Evolutionary conservation across 768 basidiomycete species (phyloP), one percentile per base, ranked within the genome.

Genomic region (Mycena indigotica): DNA sequence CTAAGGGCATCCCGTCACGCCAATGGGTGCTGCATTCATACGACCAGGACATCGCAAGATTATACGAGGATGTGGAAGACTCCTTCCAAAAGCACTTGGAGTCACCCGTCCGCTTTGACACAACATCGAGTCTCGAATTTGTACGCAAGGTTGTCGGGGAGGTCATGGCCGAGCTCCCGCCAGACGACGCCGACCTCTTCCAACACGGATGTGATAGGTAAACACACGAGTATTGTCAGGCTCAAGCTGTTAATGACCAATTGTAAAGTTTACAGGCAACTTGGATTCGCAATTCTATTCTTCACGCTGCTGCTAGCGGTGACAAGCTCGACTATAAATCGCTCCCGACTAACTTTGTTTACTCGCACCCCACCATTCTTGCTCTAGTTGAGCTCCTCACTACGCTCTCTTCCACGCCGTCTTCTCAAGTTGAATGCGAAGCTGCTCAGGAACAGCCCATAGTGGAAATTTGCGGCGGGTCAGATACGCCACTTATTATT

Each of bases 141-240:
- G 68, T 74, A 13, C 62, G 67, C 12, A 56, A 50, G 10, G 63
- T 71, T 10, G 72, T 77, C 23, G 26, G 55, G 6, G 64, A 59
- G 15, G 69, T 75, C 13, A 53, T 78, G 62, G 53, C 29, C 17
- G 48, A 39, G 29, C 26, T 13, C 30, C 53, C 13, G 55, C 6
- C 71, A 16, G 39, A 44, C 3, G 71, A 76, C 51, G 50, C 56
- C 3, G 72, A 74, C 50, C 28, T 77, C 19, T 75, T 75, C 60
- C 64, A 63, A 28, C 52, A 71, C 32, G 74, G 76, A 12, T 70
- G 73, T 50, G 74, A 74, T 51, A 73, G 72, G 71, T 72, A 35
- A 3, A 55, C 28, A 4, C 35, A 45, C n/a, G n/a, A n/a, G n/a
- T 38, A 12, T 38, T 38, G 35, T 38, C 12, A 38, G 35, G 12